These are phyloP conservation scores for Cladosporium sphaerospermum DNA, from an alignment of 2,329 filamentous ascomycete genomes.

Conservation along the genomic window DNA sequence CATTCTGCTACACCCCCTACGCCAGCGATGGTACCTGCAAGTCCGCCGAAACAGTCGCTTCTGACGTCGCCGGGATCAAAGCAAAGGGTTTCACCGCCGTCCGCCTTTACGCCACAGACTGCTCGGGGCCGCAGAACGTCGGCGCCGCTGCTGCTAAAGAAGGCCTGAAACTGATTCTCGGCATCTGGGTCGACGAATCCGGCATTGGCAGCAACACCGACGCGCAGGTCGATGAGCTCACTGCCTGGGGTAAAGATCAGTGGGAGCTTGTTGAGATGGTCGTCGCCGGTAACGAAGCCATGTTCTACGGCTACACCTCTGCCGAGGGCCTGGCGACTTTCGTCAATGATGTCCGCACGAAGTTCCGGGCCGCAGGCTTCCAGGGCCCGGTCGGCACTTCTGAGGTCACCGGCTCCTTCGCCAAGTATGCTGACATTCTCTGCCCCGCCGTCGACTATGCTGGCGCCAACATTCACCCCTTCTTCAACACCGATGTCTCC, in stretches of 20 bases:
- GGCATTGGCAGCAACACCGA: conserved; percentile 52
- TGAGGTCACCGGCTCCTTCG: conserved; percentile 75
- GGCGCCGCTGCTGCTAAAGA: conserved; percentile 60
- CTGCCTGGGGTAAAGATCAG: conserved; percentile 64
- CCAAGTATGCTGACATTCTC: conserved; percentile 54
- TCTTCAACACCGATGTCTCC: conserved; percentile 71
- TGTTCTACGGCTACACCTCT: conserved; percentile 66
- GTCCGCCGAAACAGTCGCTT: conserved; percentile 31
- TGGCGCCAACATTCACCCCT: conserved; percentile 84
- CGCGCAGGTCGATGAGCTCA: conserved; percentile 67
- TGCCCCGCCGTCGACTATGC: conserved; percentile 72
- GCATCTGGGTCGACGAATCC: conserved; percentile 70
- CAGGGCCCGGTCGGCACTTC: conserved; percentile 72
- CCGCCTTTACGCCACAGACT: conserved; percentile 90
- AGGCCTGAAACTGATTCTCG: conserved; percentile 74
- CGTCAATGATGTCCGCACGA: conserved; percentile 59
- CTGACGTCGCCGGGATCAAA: conserved; percentile 39
- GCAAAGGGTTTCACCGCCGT: conserved; percentile 54
- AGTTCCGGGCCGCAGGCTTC: conserved; percentile 56
- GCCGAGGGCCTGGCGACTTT: conserved; percentile 61
- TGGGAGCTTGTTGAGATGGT: conserved; percentile 73
- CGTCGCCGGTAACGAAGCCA: conserved; percentile 84
- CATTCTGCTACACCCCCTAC: conserved; percentile 47
- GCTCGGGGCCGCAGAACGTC: conserved; percentile 70
- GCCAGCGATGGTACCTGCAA: conserved; percentile 39